Evolutionary conservation across 1,284 basidiomycete species (phyloP), one percentile per base, ranked within the genome.

Genomic region (Papiliotrema nemorosa): DNA sequence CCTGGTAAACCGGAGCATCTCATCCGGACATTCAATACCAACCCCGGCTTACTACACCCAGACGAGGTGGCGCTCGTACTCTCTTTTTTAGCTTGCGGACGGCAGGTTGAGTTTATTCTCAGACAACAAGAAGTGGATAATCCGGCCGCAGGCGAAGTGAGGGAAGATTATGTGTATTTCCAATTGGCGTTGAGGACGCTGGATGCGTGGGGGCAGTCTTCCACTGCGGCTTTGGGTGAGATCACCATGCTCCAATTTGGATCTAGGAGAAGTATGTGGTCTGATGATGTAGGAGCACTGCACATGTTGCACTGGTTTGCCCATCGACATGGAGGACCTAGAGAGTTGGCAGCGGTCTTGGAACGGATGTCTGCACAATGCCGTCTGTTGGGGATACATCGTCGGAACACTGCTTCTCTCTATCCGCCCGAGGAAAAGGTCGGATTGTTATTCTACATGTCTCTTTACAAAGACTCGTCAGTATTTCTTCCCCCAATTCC

Each of bases 31-130:
- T 45, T 45, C 31, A 18, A 10, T 16, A 12, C 10, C 27, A 20
- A 24, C 5, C 27, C 43, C 14, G n/a, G 12, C 13, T 14, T 16
- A 9, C 31, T 45, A 3, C 27, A 33, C 16, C 27, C 43, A 16
- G 43, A 45, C 21, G 43, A 45, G 43, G 35, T 34, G 43, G 31
- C 31, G 9, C 43, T 45, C 16, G 18, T 45, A 5, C 21, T 45
- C 9, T 16, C 43, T 10, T 14, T 45, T 16, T 24, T 45, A 31
- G 43, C 43, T 10, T 13, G 33, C 9, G 43, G 43, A 4, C 10
- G 43, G 21, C 43, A 45, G 33, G 31, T 31, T 7, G 43, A 45
- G 20, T 20, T 35, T 31, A 31, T 31, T 14, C 14, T 31, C 9
- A 7, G 29, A 14, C 29, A 31, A 31, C 29, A 31, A 31, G 29